Conservation (phyloP, 169 alveolate genomes). For the Plasmodium ovale region DNA sequence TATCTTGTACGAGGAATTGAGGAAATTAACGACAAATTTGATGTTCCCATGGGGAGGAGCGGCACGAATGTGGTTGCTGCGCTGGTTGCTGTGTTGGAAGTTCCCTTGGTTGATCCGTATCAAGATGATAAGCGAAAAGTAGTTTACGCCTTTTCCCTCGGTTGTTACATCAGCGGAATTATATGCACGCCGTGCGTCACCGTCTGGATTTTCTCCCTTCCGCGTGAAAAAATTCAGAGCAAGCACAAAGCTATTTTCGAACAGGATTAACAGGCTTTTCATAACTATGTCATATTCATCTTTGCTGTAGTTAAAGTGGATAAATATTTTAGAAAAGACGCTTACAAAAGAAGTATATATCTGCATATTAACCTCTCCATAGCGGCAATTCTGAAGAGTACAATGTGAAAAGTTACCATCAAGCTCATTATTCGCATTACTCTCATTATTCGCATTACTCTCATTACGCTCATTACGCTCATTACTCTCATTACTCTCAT, state of each 20-base stretch:
- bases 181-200: too few relatives aligned
- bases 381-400: too few relatives aligned
- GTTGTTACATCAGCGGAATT: too few relatives aligned
- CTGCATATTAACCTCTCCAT: slow-evolving; percentile 36
- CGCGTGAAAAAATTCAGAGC: slow-evolving; percentile 8
- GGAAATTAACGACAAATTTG: slow-evolving; percentile 45
- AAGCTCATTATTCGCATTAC: too few relatives aligned
- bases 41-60: too few relatives aligned
- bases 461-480: too few relatives aligned
- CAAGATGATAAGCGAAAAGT: slow-evolving; percentile 9
- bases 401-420: too few relatives aligned
- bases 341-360: slow-evolving; percentile 29
- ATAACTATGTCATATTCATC: slow-evolving; percentile 21
- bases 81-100: too few relatives aligned
- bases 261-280: slow-evolving; percentile 25
- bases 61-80: too few relatives aligned
- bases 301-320: slow-evolving; percentile 8
- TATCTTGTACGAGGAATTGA: slow-evolving; percentile 54
- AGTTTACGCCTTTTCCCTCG: neutral
- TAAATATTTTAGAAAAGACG: slow-evolving; percentile 37
- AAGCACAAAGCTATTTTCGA: slow-evolving; percentile 32
- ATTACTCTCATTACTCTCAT: neutral
- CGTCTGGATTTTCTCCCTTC: too few relatives aligned
- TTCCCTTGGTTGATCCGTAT: neutral
- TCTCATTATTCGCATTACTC: too few relatives aligned